Evolutionary conservation across 306 rosid genomes (phyloP).

Genomic region (Vicia villosa): DNA sequence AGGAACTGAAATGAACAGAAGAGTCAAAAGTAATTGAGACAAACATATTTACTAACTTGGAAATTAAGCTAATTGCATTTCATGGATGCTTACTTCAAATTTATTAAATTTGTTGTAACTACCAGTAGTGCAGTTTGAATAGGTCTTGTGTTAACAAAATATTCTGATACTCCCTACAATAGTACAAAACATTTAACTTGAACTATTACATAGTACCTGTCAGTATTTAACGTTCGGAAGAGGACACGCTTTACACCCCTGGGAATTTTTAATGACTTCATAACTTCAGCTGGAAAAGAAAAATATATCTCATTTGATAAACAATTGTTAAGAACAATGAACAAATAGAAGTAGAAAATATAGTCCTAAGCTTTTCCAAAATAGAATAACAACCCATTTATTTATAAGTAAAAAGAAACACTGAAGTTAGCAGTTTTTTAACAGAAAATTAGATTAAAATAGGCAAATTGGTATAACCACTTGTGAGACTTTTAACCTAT

Average conservation of each 20-base stretch:
- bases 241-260: slow-evolving; percentile 74
- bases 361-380: background rate
- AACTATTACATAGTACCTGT: slow-evolving; percentile 49
- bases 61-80: slow-evolving; percentile 2
- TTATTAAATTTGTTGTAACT: background rate
- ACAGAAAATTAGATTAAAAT: background rate
- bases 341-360: slow-evolving; percentile 1
- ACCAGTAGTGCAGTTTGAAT: slow-evolving; percentile 5
- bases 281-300: slow-evolving; percentile 67
- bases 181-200: slow-evolving; percentile 5
- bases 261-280: slow-evolving; percentile 77
- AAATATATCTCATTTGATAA: slow-evolving; percentile 16
- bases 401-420: slow-evolving; percentile 12
- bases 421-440: background rate
- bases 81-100: slow-evolving; percentile 26
- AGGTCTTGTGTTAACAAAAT: background rate
- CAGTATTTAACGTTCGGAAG: slow-evolving; percentile 80
- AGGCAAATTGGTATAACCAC: background rate
- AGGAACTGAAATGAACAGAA: background rate
- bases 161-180: slow-evolving; percentile 12
- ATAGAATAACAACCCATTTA: background rate
- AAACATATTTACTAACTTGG: background rate
- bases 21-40: slow-evolving; percentile 6
- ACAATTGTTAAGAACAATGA: background rate
- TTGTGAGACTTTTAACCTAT: background rate